Percentiles rank a stretch among this genome's conserved stretches.
Evolutionary conservation across 192 early-diverging fungal species (phyloP).

Genomic region (Blastocladiella britannica): DNA sequence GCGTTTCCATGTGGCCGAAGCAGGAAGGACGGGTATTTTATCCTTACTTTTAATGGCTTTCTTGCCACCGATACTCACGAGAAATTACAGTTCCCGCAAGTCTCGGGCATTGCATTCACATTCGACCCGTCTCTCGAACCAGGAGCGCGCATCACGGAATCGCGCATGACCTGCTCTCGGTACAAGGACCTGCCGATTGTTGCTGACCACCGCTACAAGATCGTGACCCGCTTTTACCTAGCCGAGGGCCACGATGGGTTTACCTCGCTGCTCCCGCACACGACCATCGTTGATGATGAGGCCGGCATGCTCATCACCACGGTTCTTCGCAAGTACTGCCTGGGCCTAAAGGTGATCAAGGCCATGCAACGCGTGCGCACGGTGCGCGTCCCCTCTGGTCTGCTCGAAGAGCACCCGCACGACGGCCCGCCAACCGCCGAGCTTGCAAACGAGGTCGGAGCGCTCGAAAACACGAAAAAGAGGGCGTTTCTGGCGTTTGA

Average conservation of each 20-base stretch:
- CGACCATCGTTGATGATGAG: conserved; percentile 33
- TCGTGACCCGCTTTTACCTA: conserved; percentile 40
- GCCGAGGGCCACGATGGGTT: conserved; percentile 41
- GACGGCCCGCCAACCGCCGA: not conserved
- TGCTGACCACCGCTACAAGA: too few relatives aligned
- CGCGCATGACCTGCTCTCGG: too few relatives aligned
- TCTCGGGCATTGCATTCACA: conserved; percentile 35
- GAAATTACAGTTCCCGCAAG: conserved; percentile 29
- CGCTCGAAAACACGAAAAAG: not conserved
- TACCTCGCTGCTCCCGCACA: conserved; percentile 10
- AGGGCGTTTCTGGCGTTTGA: not conserved
- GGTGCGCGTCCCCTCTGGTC: not conserved
- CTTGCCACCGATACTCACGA: not conserved
- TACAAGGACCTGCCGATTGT: too few relatives aligned
- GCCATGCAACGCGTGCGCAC: conserved; percentile 10
- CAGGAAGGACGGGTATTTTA: conserved; percentile 43
- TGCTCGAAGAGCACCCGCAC: not conserved
- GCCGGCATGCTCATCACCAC: conserved; percentile 33
- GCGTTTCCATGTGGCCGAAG: conserved; percentile 39
- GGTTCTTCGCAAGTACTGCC: conserved; percentile 30
- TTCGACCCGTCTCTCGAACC: conserved; percentile 29
- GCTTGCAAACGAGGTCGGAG: not conserved
- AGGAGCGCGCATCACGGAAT: conserved; percentile 13
- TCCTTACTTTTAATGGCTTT: not conserved
- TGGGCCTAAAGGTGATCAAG: conserved; percentile 35